Percentiles rank a stretch among this genome's conserved stretches.
phyloP scores from a whole-genome alignment of 208 protist species.

The Crithidia thermophila region DNA sequence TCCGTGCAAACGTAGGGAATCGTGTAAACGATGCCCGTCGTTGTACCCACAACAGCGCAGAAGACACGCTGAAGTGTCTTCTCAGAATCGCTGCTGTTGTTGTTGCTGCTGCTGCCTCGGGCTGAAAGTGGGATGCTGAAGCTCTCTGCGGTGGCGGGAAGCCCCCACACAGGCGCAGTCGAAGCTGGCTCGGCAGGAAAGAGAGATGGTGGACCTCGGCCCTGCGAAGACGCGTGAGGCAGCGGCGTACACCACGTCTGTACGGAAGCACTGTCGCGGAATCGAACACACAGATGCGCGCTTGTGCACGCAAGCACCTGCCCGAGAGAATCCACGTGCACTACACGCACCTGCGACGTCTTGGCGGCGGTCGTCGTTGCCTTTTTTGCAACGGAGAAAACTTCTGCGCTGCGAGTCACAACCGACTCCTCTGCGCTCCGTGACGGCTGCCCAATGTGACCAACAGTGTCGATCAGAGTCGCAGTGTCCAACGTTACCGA shows the following conservation, averaged over 20 bases:
- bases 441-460: no score
- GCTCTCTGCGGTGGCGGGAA: slow-evolving; percentile 6
- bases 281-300: slow-evolving; percentile 12
- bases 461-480: no score
- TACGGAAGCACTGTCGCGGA: neutral
- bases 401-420: no score
- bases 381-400: neutral
- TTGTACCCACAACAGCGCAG: slow-evolving; percentile 20
- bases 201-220: no score
- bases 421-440: no score
- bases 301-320: slow-evolving; percentile 21
- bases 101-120: neutral
- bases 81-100: neutral
- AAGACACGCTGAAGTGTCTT: neutral
- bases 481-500: no score
- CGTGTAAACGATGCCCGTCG: slow-evolving; percentile 10
- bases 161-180: neutral
- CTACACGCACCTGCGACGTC: slow-evolving; percentile 20
- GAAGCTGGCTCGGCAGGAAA: no score
- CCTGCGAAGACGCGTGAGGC: no score
- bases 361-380: neutral
- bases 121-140: neutral
- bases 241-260: slow-evolving; percentile 11
- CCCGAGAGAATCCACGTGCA: slow-evolving; percentile 27
- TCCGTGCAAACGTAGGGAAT: slow-evolving; percentile 14